These are phyloP conservation scores for Tremella yokohamensis DNA, from an alignment of 768 basidiomycete genomes.

Conservation along the genomic window DNA sequence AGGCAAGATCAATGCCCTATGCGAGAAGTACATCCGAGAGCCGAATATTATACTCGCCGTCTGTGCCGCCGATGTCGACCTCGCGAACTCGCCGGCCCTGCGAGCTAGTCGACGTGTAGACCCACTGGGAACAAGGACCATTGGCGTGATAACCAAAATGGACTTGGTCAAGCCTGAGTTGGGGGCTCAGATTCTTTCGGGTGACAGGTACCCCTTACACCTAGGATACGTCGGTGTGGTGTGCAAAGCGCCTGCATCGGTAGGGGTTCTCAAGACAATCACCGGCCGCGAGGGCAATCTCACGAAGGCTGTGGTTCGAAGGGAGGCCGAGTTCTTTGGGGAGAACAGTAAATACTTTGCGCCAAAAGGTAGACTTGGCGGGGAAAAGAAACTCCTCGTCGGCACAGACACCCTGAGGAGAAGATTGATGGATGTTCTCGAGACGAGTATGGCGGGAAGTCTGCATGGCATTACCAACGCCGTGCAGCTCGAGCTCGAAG, in stretches of 20 bases:
- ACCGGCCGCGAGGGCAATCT: conserved; percentile 45
- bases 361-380: conserved; percentile 12
- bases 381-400: conserved; percentile 63
- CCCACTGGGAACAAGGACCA: conserved; percentile 88
- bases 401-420: conserved; percentile 86
- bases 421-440: conserved; percentile 92
- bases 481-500: conserved; percentile 94
- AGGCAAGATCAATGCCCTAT: conserved; percentile 81
- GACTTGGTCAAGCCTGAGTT: conserved; percentile 84
- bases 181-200: conserved; percentile 74
- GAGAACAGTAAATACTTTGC: conserved; percentile 53
- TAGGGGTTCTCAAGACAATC: conserved; percentile 28
- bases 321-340: conserved; percentile 54
- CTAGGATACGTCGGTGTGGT: conserved; percentile 97
- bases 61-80: conserved; percentile 95
- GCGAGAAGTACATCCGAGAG: conserved; percentile 97
- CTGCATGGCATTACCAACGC: conserved; percentile 95
- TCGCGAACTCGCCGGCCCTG: conserved; percentile 94
- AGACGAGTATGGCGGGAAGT: conserved; percentile 94
- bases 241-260: conserved; percentile 61
- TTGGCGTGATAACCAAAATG: conserved; percentile 99
- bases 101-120: conserved; percentile 90
- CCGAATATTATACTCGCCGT: conserved; percentile 99
- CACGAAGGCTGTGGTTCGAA: conserved; percentile 57
- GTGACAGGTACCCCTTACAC: conserved; percentile 93